A percentile compares a stretch with the other conserved stretches of the same genome.
These are phyloP conservation scores for Penicillium hordei DNA, from an alignment of 2,329 filamentous ascomycete species.

Conservation along the genomic window DNA sequence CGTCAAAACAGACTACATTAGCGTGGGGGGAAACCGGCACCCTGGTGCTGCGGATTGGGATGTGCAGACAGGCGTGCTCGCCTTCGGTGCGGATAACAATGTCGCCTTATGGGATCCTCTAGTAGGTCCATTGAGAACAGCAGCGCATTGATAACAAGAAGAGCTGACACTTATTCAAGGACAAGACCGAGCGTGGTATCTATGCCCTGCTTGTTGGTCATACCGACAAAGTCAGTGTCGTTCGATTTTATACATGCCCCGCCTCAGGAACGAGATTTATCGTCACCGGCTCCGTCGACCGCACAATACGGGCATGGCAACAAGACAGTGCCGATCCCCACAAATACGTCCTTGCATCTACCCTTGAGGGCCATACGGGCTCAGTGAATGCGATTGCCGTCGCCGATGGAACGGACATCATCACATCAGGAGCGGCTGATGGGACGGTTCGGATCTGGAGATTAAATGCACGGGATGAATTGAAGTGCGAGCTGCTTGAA, in stretches of 20 bases:
- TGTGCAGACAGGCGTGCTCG: conserved; percentile 65
- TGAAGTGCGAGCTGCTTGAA: conserved; percentile 58
- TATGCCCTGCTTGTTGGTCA: conserved; percentile 71
- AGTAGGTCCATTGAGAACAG: conserved; percentile 51
- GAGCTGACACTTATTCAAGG: conserved; percentile 34
- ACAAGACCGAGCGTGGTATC: conserved; percentile 57
- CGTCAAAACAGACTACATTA: conserved; percentile 56
- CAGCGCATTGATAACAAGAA: conserved; percentile 7
- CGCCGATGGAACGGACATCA: conserved; percentile 46
- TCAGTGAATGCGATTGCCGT: conserved; percentile 67
- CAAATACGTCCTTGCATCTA: conserved; percentile 48
- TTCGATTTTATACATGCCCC: conserved; percentile 68
- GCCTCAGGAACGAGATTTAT: conserved; percentile 57
- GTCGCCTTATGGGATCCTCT: conserved; percentile 83
- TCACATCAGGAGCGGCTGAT: conserved; percentile 64
- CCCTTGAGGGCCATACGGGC: conserved; percentile 65
- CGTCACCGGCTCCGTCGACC: conserved; percentile 79
- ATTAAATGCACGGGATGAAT: conserved; percentile 45
- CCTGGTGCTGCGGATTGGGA: conserved; percentile 90
- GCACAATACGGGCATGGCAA: conserved; percentile 66
- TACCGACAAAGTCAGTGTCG: conserved; percentile 74
- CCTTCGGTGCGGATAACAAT: conserved; percentile 86
- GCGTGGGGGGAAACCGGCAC: conserved; percentile 85
- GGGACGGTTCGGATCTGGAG: conserved; percentile 67
- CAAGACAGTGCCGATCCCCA: conserved; percentile 22